Conservation (phyloP, 1,139 yeast genomes). For the Suhomyces atakaporum region DNA sequence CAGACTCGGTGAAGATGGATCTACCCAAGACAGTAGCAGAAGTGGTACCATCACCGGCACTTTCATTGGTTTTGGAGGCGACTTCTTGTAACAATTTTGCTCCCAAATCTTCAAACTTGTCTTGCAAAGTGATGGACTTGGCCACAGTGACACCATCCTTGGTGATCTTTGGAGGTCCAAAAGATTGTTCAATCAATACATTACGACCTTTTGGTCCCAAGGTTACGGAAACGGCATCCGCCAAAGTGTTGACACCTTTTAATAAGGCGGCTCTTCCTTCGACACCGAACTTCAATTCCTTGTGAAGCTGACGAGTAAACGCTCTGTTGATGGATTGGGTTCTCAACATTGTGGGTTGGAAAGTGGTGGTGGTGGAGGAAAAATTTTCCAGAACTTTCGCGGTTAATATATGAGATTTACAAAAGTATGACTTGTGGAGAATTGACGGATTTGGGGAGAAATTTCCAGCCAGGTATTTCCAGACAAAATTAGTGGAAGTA, state of each 20-base stretch:
- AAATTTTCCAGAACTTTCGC: conserved; percentile 19
- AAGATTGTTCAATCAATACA: conserved; percentile 94
- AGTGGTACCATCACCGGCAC: conserved; percentile 99
- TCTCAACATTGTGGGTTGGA: conserved; percentile 53
- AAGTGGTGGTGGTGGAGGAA: neutral
- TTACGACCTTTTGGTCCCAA: conserved; percentile 98
- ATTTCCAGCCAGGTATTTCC: too few relatives aligned
- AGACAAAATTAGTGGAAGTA: too few relatives aligned
- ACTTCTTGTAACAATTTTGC: conserved; percentile 97
- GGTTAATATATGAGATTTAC: too few relatives aligned
- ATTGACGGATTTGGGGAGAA: too few relatives aligned
- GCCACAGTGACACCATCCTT: conserved; percentile 99
- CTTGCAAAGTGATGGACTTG: conserved; percentile 78
- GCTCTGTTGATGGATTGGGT: conserved; percentile 48
- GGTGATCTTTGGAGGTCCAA: conserved; percentile 97
- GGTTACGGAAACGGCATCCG: conserved; percentile 96
- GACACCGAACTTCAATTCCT: conserved; percentile 96
- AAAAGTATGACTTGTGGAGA: too few relatives aligned
- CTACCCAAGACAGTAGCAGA: conserved; percentile 97
- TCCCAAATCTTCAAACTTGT: conserved; percentile 95
- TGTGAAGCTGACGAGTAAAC: conserved; percentile 68
- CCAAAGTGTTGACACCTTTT: conserved; percentile 94
- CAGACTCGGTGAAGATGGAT: conserved; percentile 95
- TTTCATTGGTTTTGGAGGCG: conserved; percentile 96
- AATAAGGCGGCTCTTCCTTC: conserved; percentile 97